Base-by-base conservation (phyloP, 495 filamentous ascomycete species). In the Oleoguttula mirabilis region DNA sequence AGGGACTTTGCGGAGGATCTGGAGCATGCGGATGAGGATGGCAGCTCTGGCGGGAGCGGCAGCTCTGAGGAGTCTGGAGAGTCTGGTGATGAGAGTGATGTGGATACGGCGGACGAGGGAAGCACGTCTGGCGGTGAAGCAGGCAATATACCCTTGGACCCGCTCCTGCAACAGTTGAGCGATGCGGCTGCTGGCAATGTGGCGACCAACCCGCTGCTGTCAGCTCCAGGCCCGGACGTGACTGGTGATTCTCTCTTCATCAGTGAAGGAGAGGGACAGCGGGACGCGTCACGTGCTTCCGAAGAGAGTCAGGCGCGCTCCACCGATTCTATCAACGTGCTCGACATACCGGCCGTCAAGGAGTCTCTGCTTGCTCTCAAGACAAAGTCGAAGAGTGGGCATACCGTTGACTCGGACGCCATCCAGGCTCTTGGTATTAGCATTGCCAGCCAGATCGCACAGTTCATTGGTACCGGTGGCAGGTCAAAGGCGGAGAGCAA, bases 391-490 rank as follows among this genome's bases (percentile, higher is more conserved):
- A 31, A 41, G 32, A 16, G 14, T 8, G 38, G 23, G 11, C 16
- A 21, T 1, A 30, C 11, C 6, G 14, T 46, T 3, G 39, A 34
- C 15, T 30, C 32, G 11, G 31, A 52, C 14, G 40, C 32, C 1
- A 47, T 52, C 19, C 11, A 43, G 30, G 39, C 43, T 5, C 38
- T 52, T 2, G 45, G 49, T 10, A 23, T 39, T 25, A 44, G 37
- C 30, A 52, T 52, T 20, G 49, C 49, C 1, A 34, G 39, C 21
- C 49, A 52, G 30, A 21, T 52, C 25, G 34, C 49, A 10, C 27
- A 30, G 16, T 36, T 39, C n/a, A 40, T 52, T 4, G 41, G 19
- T 10, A 25, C 14, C 5, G 8, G 7, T 4, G 28, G 22, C 7
- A 45, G 36, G 37, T 12, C 21, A 4, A 23, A 40, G 14, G 10